These are phyloP conservation scores for Lipomyces kockii DNA, from an alignment of 805 yeast genomes.

Conservation along the genomic window DNA sequence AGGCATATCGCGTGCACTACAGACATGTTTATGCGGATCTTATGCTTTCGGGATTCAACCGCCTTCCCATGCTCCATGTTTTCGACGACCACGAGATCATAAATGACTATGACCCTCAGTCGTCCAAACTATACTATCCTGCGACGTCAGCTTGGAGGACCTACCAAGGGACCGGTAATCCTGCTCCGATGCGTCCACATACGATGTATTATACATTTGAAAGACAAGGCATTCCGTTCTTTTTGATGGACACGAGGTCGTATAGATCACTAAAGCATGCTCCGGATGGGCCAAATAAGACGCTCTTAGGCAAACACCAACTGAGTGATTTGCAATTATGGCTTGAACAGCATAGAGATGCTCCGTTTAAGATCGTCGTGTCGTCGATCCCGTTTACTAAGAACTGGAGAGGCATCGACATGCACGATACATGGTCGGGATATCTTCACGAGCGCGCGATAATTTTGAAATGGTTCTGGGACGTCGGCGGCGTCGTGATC, in stretches of 20 bases:
- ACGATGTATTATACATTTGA: conserved; percentile 34
- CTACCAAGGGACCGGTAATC: conserved; percentile 38
- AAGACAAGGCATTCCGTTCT: conserved; percentile 39
- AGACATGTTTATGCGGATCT: conserved; percentile 36
- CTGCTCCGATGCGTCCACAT: conserved; percentile 28
- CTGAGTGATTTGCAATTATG: conserved; percentile 34
- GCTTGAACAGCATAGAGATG: conserved; percentile 26
- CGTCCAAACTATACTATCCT: conserved; percentile 19
- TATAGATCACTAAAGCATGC: conserved; percentile 32
- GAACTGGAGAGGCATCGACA: conserved; percentile 37
- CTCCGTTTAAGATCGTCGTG: conserved; percentile 38
- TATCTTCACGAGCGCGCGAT: conserved; percentile 34
- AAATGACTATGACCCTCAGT: conserved; percentile 34
- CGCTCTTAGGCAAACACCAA: conserved; percentile 38
- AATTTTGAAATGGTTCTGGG: conserved; percentile 31
- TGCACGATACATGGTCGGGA: conserved; percentile 39
- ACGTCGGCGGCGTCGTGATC: conserved; percentile 28
- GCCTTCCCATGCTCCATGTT: conserved; percentile 36
- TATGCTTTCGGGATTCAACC: conserved; percentile 13
- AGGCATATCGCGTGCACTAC: conserved; percentile 34
- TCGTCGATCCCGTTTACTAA: conserved; percentile 40
- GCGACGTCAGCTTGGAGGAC: conserved; percentile 34
- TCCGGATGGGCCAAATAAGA: conserved; percentile 34
- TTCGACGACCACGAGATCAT: conserved; percentile 41
- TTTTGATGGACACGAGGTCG: conserved; percentile 36